A percentile compares a stretch with the other conserved stretches of the same genome.
These are phyloP conservation scores for Boletus pseudo-olivaceus DNA, from an alignment of 768 basidiomycete species.

Conservation along the genomic window DNA sequence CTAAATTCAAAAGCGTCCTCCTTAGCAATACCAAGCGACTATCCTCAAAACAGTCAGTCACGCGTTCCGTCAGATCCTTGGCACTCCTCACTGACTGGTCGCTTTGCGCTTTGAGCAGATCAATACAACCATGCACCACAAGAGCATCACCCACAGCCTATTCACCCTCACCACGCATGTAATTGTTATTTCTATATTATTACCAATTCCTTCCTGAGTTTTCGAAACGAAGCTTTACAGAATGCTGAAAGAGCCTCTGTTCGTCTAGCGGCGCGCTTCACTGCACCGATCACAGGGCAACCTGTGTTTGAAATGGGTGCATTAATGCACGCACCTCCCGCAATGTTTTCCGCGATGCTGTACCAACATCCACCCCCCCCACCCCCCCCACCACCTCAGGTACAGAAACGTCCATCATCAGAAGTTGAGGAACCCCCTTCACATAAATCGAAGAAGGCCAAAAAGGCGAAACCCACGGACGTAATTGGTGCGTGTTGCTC, in stretches of 20 bases:
- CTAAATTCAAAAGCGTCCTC: conserved; percentile 17
- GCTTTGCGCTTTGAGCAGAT: conserved; percentile 18
- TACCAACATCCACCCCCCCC: conserved; percentile 29
- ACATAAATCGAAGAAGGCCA: conserved; percentile 48
- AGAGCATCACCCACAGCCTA: conserved; percentile 31
- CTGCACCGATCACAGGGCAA: conserved; percentile 30
- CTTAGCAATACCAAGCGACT: conserved; percentile 44
- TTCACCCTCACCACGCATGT: conserved; percentile 32
- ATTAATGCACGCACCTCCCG: conserved; percentile 29
- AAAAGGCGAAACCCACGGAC: conserved; percentile 36
- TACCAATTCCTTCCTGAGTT: conserved; percentile 22
- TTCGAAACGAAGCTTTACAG: conserved; percentile 45
- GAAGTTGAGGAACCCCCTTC: conserved; percentile 39
- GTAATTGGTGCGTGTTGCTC: conserved; percentile 28
- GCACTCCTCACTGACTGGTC: conserved; percentile 16
- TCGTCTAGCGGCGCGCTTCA: conserved; percentile 54
- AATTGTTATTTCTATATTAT: conserved; percentile 24
- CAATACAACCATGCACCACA: conserved; percentile 32
- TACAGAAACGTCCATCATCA: conserved; percentile 36
- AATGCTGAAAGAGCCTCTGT: conserved; percentile 51
- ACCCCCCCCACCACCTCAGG: conserved; percentile 25
- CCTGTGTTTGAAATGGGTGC: conserved; percentile 34
- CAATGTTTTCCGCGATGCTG: conserved; percentile 26
- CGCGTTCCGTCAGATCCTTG: conserved; percentile 6
- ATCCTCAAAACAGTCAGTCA: conserved; percentile 41